Evolutionary conservation across 2,329 filamentous ascomycete species (phyloP), one percentile per base, ranked within the genome.

Genomic region (Akanthomyces lecanii): DNA sequence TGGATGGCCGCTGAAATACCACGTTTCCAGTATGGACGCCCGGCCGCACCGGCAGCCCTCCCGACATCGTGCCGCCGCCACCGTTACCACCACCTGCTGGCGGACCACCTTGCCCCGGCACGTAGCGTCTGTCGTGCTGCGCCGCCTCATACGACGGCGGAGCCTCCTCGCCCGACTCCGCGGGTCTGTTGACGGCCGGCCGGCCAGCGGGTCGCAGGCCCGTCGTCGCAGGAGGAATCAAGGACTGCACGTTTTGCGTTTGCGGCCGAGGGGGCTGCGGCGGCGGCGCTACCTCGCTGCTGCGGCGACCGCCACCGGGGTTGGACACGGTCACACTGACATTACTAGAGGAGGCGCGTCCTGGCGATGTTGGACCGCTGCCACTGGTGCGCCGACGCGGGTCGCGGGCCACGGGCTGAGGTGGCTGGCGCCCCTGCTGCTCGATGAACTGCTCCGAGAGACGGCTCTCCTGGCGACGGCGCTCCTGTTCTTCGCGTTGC

Each of bases 391-490:
- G 59, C 5, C 40, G 59, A 2, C 23, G 30, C 7, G 42, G n/a
- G 5, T 50, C 30, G 28, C 59, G 51, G 30, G 42, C 16, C 30
- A 62, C 51, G 14, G 30, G 59, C 21, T 12, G 59, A 25, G 59
- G 51, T 16, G 7, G 51, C 58, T 76, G 73, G 6, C 78, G 76
- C 6, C 78, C 83, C 70, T 88, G 85, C 66, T 86, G 85, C 67
- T 89, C 85, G 63, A 92, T 89, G 67, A 83, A 90, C 65, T 87
- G 85, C 70, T 89, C 87, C 0, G 87, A 90, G 1, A 91, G 79
- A 63, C 85, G 78, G 61, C 85, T 86, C 72, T 92, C 88, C n/a
- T 85, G 80, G 12, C 81, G 79, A 8, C 88, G 82, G 1, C 87
- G 83, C 11, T 84, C 85, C 63, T 86, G 82, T 55, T 86, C 82